These are phyloP conservation scores for Alternaria atra DNA, from an alignment of 2,329 filamentous ascomycete species.

Conservation along the genomic window DNA sequence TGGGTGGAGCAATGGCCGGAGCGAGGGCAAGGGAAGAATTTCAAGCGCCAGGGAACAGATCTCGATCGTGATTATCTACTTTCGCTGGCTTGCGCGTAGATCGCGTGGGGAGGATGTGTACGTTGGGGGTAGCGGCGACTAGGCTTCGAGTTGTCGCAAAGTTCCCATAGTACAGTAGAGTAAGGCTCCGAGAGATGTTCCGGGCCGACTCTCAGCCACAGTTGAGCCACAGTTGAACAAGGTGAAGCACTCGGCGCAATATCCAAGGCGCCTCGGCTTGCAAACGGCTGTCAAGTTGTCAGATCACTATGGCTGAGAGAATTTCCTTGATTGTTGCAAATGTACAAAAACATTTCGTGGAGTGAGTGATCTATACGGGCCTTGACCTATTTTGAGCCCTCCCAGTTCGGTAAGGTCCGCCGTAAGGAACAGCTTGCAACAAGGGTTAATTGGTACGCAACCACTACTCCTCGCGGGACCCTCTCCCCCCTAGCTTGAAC, in stretches of 20 bases:
- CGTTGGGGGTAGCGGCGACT: conserved; percentile 5
- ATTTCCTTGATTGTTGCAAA: not conserved
- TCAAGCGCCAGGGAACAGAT: conserved; percentile 13
- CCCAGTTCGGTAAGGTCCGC: conserved; percentile 31
- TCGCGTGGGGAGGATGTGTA: conserved; percentile 7
- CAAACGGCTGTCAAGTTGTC: conserved; percentile 4
- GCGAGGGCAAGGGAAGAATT: not conserved
- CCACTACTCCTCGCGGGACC: conserved; percentile 28
- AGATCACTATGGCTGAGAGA: not conserved
- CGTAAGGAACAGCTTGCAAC: conserved; percentile 41
- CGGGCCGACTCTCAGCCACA: conserved; percentile 19
- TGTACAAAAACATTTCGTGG: not conserved
- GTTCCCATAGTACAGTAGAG: conserved; percentile 12
- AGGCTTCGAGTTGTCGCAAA: conserved; percentile 18
- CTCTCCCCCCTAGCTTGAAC: conserved; percentile 35
- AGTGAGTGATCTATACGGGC: conserved; percentile 1
- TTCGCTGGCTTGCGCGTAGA: conserved; percentile 11
- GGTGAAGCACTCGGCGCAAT: conserved; percentile 22
- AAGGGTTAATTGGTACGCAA: conserved; percentile 39
- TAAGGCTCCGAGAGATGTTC: conserved; percentile 13
- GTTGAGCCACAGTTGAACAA: conserved; percentile 1
- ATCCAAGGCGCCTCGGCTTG: conserved; percentile 5
- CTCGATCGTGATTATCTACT: not conserved
- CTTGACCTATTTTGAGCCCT: conserved; percentile 30
- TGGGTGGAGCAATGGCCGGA: not conserved